Evolutionary conservation across 2,329 filamentous ascomycete species (phyloP), one percentile per base, ranked within the genome.

Genomic region (Ascosphaera acerosa): DNA sequence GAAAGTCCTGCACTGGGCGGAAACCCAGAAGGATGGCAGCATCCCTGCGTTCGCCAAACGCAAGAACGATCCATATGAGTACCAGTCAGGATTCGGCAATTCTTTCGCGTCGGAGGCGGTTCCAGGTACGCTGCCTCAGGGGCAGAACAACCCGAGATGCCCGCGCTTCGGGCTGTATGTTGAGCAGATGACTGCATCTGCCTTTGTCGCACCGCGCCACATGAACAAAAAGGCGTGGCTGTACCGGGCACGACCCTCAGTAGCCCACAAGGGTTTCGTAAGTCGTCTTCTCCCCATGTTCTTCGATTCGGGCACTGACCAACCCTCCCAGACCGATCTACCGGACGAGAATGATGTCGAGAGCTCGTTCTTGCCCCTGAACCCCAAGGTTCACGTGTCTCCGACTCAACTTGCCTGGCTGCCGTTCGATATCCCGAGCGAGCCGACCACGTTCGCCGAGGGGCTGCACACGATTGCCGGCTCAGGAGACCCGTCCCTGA

Each of bases 381-480:
- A 48, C 37, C 51, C 54, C 38, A 65, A 64, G 44, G 61, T 78
- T 40, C 68, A 74, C 41, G 70, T 77, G 41, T 73, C 81, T 31
- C 77, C 77, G 3, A 81, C 82, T 44, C 76, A 84, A 50, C 58
- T 84, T 18, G 66, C 76, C 40, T 87, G 77, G 77, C 70, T 76
- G 40, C 71, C 69, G 2, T 78, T 80, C 45, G 70, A 80, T 41
- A 57, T 81, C 30, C 69, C 77, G 38, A 23, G 9, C 7, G 60
- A 74, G 46, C 60, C 58, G 3, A 66, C 67, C 2, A 68, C 74
- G 42, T 76, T 69, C 68, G 66, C 74, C 15, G 64, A 72, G 42
- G 63, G 63, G 34, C 52, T 84, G 38, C 68, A 74, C 36, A 59
- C 82, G 14, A 60, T 90, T 7, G 77, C 76, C 2, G 77, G 77